Conservation (phyloP, 2,329 filamentous ascomycete genomes). For the Talaromyces sp. region DNA sequence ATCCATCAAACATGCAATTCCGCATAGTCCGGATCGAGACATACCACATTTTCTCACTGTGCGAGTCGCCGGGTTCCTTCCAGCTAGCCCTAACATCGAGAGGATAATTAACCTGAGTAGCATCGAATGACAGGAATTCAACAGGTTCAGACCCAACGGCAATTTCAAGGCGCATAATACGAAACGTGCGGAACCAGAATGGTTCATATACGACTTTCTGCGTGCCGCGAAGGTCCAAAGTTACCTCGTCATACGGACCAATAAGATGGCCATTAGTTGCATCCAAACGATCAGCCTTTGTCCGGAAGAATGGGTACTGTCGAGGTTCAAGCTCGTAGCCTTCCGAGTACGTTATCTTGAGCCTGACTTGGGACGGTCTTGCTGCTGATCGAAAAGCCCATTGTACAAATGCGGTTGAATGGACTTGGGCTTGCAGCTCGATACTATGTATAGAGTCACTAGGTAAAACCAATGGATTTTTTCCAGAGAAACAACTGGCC, state of each 20-base stretch:
- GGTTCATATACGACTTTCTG: conserved; percentile 26
- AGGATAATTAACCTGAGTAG: conserved; percentile 34
- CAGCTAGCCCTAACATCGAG: conserved; percentile 25
- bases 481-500: background rate
- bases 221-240: conserved; percentile 16
- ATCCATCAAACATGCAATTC: conserved; percentile 33
- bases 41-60: conserved; percentile 23
- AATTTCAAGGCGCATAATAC: conserved; percentile 28
- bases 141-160: conserved; percentile 18
- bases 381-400: background rate
- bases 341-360: conserved; percentile 28
- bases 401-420: conserved; percentile 1
- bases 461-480: conserved; percentile 11
- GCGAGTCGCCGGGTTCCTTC: conserved; percentile 11
- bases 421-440: background rate
- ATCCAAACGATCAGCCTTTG: conserved; percentile 34
- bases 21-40: conserved; percentile 26
- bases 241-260: conserved; percentile 33
- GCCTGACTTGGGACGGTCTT: conserved; percentile 12
- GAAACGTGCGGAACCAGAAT: conserved; percentile 40
- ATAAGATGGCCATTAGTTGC: conserved; percentile 25
- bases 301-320: conserved; percentile 35
- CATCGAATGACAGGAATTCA: conserved; percentile 20
- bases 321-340: conserved; percentile 28
- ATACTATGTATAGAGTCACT: background rate